Percentiles rank a stretch among this genome's conserved stretches.
Evolutionary conservation across 2,329 filamentous ascomycete genomes (phyloP).

Genomic region (Cladosporium sphaerospermum): DNA sequence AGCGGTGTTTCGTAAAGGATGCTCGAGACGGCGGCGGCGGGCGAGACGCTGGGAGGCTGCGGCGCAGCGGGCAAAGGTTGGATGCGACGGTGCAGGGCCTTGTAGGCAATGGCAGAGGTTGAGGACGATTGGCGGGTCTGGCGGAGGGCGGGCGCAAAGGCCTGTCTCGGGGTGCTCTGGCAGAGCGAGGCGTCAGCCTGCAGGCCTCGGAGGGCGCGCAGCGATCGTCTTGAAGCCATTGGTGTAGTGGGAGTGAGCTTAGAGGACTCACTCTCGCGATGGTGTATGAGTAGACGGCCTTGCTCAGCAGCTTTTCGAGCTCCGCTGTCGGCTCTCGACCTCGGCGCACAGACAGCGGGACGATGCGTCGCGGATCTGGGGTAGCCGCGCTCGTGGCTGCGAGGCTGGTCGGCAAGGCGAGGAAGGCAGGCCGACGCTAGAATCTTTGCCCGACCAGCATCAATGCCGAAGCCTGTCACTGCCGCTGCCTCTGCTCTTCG

Average conservation of each 20-base stretch:
- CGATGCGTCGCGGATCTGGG: not conserved
- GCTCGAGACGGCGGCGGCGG: constrained; percentile 90
- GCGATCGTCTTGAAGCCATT: constrained; percentile 32
- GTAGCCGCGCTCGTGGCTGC: not conserved
- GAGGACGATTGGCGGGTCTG: constrained; percentile 49
- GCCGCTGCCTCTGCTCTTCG: not conserved
- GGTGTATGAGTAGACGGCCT: not conserved
- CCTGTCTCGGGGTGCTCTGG: constrained; percentile 6
- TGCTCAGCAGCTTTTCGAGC: not conserved
- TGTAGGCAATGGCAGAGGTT: constrained; percentile 93
- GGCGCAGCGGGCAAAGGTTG: constrained; percentile 74
- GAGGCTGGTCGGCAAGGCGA: not conserved
- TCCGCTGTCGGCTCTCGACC: too few relatives aligned
- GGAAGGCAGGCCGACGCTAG: too few relatives aligned
- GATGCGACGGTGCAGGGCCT: constrained; percentile 86
- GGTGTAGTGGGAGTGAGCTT: not conserved
- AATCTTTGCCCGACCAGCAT: too few relatives aligned
- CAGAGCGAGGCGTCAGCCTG: constrained; percentile 1
- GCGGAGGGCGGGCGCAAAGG: not conserved
- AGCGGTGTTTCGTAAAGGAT: constrained; percentile 98
- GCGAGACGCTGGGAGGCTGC: constrained; percentile 68
- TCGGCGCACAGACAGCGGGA: too few relatives aligned
- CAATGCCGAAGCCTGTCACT: too few relatives aligned
- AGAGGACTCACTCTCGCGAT: too few relatives aligned
- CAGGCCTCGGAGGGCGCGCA: constrained; percentile 21